These are phyloP conservation scores for Talaromyces atroroseus DNA, from an alignment of 2,329 filamentous ascomycete species.

Conservation along the genomic window DNA sequence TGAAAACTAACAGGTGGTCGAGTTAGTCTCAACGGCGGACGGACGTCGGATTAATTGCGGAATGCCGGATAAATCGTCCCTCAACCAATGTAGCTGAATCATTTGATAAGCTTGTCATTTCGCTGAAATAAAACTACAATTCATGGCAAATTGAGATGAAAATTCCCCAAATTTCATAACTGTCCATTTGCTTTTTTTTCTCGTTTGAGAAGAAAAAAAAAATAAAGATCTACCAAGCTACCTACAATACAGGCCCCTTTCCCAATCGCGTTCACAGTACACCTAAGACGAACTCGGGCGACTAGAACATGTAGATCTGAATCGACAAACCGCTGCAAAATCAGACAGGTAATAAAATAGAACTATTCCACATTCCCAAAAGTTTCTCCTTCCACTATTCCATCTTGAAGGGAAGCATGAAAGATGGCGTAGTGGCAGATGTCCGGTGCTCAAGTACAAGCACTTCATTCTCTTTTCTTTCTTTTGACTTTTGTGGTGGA, in stretches of 20 bases:
- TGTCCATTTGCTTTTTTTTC: slow-evolving; percentile 11
- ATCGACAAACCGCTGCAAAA: slow-evolving; percentile 7
- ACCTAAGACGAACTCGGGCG: slow-evolving; percentile 1
- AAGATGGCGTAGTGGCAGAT: slow-evolving; percentile 15
- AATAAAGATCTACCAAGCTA: slow-evolving; percentile 20
- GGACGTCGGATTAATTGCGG: slow-evolving; percentile 1
- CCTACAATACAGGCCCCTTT: slow-evolving; percentile 24
- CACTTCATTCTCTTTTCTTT: slow-evolving; percentile 13
- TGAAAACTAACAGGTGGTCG: slow-evolving; percentile 2
- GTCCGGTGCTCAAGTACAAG: slow-evolving; percentile 14
- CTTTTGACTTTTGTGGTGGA: not conserved
- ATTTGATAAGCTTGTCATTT: not conserved
- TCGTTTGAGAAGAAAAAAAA: not conserved
- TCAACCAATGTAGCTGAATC: not conserved
- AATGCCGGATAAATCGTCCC: not conserved
- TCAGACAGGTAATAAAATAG: slow-evolving; percentile 12
- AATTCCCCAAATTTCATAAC: slow-evolving; percentile 10
- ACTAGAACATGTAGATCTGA: slow-evolving; percentile 8
- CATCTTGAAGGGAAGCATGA: not conserved
- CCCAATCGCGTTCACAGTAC: slow-evolving; percentile 1
- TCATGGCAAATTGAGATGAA: not conserved
- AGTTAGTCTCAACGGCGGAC: not conserved
- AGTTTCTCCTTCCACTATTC: slow-evolving; percentile 15
- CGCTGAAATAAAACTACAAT: not conserved
- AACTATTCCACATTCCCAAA: slow-evolving; percentile 11